Evolutionary conservation across 2,329 filamentous ascomycete species (phyloP).

Genomic region (Elsinoe necatrix): DNA sequence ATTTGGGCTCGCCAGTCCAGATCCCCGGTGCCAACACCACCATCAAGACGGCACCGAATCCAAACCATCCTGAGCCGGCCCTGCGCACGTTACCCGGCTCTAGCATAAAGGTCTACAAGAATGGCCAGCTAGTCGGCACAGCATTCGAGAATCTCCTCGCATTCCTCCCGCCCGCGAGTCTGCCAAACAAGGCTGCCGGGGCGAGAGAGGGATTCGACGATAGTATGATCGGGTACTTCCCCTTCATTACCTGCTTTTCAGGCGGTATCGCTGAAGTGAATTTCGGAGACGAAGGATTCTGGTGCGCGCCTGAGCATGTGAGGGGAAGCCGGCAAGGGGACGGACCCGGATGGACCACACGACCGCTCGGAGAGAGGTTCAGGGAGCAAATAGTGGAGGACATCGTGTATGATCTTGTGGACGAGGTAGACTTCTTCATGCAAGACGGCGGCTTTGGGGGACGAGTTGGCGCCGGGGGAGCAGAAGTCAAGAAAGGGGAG

Average conservation of each 20-base stretch:
- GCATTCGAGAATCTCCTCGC: constrained; percentile 81
- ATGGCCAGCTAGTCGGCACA: constrained; percentile 76
- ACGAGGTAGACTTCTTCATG: constrained; percentile 86
- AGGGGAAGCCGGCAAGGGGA: constrained; percentile 27
- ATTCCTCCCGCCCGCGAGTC: constrained; percentile 84
- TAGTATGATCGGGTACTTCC: constrained; percentile 91
- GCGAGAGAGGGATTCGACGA: constrained; percentile 85
- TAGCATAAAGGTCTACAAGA: constrained; percentile 84
- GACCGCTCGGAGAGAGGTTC: constrained; percentile 68
- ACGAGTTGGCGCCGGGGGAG: constrained; percentile 22
- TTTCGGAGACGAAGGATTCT: constrained; percentile 80
- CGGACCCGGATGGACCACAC: constrained; percentile 34
- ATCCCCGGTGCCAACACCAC: constrained; percentile 32
- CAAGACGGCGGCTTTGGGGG: constrained; percentile 49
- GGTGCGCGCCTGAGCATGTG: constrained; percentile 64
- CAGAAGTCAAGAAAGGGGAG: constrained; percentile 19
- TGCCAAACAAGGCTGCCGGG: constrained; percentile 60
- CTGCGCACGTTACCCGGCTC: constrained; percentile 80
- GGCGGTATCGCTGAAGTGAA: constrained; percentile 88
- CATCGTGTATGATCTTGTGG: constrained; percentile 82
- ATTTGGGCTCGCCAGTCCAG: constrained; percentile 56
- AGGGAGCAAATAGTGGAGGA: constrained; percentile 93
- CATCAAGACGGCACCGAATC: constrained; percentile 54
- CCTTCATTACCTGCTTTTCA: constrained; percentile 82
- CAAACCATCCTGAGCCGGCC: constrained; percentile 63